A percentile compares a stretch with the other conserved stretches of the same genome.
These are phyloP conservation scores for Plasmodium malariae DNA, from an alignment of 169 alveolate genomes.

Conservation along the genomic window DNA sequence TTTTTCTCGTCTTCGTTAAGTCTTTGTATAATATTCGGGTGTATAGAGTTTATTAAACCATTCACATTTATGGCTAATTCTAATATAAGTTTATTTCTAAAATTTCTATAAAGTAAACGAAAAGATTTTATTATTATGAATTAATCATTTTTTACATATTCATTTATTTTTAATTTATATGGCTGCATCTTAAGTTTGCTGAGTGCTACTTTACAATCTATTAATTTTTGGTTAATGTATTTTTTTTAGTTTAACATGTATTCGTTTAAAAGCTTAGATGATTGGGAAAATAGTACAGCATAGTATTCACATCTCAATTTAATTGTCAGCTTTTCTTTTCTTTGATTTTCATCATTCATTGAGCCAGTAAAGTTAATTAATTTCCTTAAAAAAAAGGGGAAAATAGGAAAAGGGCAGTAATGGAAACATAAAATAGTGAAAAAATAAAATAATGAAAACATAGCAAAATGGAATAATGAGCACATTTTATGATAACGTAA, in stretches of 20 bases:
- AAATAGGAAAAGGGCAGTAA: not conserved
- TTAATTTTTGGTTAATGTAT: too few species aligned
- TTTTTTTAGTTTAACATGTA: conserved; percentile 48
- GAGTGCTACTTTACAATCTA: too few species aligned
- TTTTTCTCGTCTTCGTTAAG: conserved; percentile 70
- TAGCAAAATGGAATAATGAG: too few species aligned
- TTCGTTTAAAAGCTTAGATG: conserved; percentile 75
- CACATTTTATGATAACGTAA: too few species aligned
- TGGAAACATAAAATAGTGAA: not conserved
- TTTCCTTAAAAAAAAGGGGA: conserved; percentile 27
- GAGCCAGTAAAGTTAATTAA: conserved; percentile 72
- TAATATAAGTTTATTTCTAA: conserved; percentile 69
- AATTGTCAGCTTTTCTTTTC: conserved; percentile 68
- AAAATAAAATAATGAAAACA: too few species aligned
- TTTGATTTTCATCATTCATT: conserved; percentile 74
- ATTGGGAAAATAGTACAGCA: conserved; percentile 72
- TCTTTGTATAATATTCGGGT: conserved; percentile 68
- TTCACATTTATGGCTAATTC: conserved; percentile 75
- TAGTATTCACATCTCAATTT: conserved; percentile 75
- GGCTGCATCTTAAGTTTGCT: too few species aligned
- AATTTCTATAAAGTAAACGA: conserved; percentile 34
- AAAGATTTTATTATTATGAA: conserved; percentile 12
- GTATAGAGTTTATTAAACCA: conserved; percentile 67
- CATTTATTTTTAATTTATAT: too few species aligned
- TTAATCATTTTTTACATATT: not conserved